Evolutionary conservation across 2,329 filamentous ascomycete species (phyloP).

Genomic region (Hymenotorrendiella dingleyae): DNA sequence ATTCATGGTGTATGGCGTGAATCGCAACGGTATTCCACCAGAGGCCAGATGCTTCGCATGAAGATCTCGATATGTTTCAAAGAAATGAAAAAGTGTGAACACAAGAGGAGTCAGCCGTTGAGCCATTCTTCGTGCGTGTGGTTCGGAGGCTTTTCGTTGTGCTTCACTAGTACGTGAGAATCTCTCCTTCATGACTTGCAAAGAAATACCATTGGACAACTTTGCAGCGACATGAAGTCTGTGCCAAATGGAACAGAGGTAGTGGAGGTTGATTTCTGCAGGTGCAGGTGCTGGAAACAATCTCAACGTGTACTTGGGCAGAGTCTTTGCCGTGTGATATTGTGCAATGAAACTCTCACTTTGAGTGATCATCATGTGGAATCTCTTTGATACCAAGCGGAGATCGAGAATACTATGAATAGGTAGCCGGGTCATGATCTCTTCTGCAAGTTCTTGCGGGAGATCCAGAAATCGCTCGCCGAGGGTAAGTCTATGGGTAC

Average conservation of each 20-base stretch:
- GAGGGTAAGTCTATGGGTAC: slow-evolving; percentile 37
- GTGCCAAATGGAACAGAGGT: slow-evolving; percentile 61
- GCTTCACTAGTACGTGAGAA: slow-evolving; percentile 53
- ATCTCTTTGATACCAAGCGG: slow-evolving; percentile 51
- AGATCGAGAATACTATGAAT: slow-evolving; percentile 56
- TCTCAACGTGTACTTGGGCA: slow-evolving; percentile 54
- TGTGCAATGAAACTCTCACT: slow-evolving; percentile 58
- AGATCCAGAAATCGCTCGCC: slow-evolving; percentile 52
- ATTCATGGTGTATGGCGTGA: slow-evolving; percentile 52
- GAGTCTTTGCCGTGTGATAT: slow-evolving; percentile 52
- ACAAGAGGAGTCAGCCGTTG: slow-evolving; percentile 57
- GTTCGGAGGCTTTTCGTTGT: slow-evolving; percentile 51
- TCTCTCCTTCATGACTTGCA: slow-evolving; percentile 60
- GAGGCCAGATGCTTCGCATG: slow-evolving; percentile 51
- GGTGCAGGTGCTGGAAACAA: slow-evolving; percentile 50
- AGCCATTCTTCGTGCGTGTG: slow-evolving; percentile 58
- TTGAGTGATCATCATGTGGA: slow-evolving; percentile 52
- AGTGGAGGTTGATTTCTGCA: slow-evolving; percentile 48
- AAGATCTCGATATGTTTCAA: slow-evolving; percentile 56
- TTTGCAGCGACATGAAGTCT: slow-evolving; percentile 59
- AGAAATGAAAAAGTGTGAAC: slow-evolving; percentile 63
- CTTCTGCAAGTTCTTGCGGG: slow-evolving; percentile 57
- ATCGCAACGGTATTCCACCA: slow-evolving; percentile 43
- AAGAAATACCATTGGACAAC: slow-evolving; percentile 54
- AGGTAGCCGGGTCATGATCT: slow-evolving; percentile 54